Conservation (phyloP, 192 early-diverging fungal species). For the Backusella parvicylindrica region DNA sequence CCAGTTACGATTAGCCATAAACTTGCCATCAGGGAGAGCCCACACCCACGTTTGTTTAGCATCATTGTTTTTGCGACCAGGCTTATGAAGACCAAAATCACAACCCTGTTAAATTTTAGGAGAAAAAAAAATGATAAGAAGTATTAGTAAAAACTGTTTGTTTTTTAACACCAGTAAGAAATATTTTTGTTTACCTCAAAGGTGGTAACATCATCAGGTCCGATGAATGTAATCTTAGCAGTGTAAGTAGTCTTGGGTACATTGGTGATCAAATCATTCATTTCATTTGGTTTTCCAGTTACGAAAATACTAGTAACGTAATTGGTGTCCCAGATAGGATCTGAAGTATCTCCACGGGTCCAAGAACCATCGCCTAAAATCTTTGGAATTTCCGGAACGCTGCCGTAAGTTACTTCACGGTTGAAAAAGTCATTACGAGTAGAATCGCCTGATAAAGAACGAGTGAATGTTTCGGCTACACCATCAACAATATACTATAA, state of each 20-base stretch:
- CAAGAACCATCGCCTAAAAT: constrained; percentile 31
- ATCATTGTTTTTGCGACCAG: constrained; percentile 48
- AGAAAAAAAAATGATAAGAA: no score
- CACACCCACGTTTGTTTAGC: constrained; percentile 49
- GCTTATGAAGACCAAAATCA: constrained; percentile 43
- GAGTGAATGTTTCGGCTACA: constrained; percentile 30
- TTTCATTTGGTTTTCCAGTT: constrained; percentile 20
- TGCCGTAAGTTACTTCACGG: constrained; percentile 38
- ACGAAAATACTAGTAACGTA: constrained; percentile 45
- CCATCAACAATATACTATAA: constrained; percentile 32
- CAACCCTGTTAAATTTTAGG: constrained; percentile 24
- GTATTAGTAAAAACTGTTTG: not conserved
- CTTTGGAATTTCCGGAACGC: constrained; percentile 38
- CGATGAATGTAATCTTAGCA: constrained; percentile 36
- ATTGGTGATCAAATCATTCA: constrained; percentile 22
- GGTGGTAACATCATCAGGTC: constrained; percentile 32
- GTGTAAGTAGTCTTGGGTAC: constrained; percentile 9
- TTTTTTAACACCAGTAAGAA: not conserved
- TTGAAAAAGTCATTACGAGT: constrained; percentile 38
- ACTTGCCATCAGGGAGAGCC: constrained; percentile 21
- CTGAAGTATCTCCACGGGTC: constrained; percentile 34
- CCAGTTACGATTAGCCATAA: constrained; percentile 32
- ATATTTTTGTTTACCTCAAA: constrained; percentile 34
- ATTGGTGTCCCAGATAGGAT: constrained; percentile 37
- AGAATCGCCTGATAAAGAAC: constrained; percentile 14